phyloP scores from a whole-genome alignment of 306 rosid genomes.

The Cotoneaster glaucophyllus region DNA sequence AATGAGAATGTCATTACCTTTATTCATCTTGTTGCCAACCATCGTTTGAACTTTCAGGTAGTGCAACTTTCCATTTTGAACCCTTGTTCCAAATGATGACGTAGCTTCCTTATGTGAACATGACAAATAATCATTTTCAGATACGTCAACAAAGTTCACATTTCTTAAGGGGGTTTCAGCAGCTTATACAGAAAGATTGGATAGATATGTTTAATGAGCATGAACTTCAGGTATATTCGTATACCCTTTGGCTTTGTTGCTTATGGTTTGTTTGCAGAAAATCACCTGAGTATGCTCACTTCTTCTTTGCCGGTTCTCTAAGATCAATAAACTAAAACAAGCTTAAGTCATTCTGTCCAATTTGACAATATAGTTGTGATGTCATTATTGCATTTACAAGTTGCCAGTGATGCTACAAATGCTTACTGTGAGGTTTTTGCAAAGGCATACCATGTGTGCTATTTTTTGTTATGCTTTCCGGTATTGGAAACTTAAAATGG shows the following conservation, averaged over 20 bases:
- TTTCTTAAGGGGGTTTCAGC: constrained; percentile 96
- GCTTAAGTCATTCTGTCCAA: not conserved
- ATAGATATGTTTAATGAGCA: constrained; percentile 97
- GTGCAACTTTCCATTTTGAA: constrained; percentile 13
- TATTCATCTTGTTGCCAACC: constrained; percentile 96
- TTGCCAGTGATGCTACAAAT: not conserved
- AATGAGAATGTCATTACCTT: constrained; percentile 86
- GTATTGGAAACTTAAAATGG: not conserved
- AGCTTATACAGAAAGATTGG: constrained; percentile 94
- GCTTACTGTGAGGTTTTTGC: not conserved
- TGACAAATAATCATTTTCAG: constrained; percentile 33
- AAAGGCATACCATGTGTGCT: not conserved
- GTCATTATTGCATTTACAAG: not conserved
- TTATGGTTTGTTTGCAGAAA: not conserved
- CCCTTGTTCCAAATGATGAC: not conserved
- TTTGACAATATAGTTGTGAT: not conserved
- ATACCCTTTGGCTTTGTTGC: constrained; percentile 4
- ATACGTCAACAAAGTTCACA: constrained; percentile 97
- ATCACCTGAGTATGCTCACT: not conserved
- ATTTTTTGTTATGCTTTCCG: not conserved
- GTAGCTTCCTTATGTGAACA: not conserved
- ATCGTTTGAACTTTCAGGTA: constrained; percentile 97
- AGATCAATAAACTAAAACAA: not conserved
- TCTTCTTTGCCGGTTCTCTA: not conserved
- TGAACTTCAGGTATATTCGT: constrained; percentile 79